Evolutionary conservation across 768 basidiomycete genomes (phyloP), one percentile per base, ranked within the genome.

Genomic region (Amyloporia xantha): DNA sequence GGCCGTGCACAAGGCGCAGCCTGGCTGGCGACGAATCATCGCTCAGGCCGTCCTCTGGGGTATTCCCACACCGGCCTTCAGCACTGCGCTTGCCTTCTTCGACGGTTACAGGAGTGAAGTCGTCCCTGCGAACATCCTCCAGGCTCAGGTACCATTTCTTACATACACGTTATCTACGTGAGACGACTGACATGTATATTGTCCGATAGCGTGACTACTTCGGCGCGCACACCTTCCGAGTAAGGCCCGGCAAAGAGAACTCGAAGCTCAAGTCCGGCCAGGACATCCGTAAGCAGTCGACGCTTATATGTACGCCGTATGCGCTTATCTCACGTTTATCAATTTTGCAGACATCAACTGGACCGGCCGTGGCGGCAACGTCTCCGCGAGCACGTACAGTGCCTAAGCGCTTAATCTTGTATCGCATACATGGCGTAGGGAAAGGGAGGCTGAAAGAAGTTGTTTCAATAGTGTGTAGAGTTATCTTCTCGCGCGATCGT

Each of bases 11-110:
- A 88, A 78, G 60, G 95, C 95, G 40, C 95, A 98, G 69, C 87
- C 92, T 52, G 96, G 96, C 51, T 99, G 96, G 96, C 82, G 96
- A 68, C 91, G 96, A 55, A 85, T 98, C 48, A 79, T 91, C 59
- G 96, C 96, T 45, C 96, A 98, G 68, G 89, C 90, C 51, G 84
- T 89, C 53, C 87, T 98, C 50, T 98, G 92, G 91, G 96, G 96
- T 64, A 93, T 96, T 65, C 90, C 96, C 53, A 87, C 91, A 27
- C 94, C 96, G 26, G 93, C 93, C n/a, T 92, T 93, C 75, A 90
- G 89, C 75, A 97, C 95, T 36, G 95, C 95, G 41, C 79, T 97
- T 42, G 91, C 95, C 52, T 99, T 98, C 84, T 96, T 95, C 70
- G 96, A 98, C 66, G 95, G 96, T 23, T 99, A 98, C 79, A 79